Evolutionary conservation across 2,329 filamentous ascomycete genomes (phyloP).

Genomic region (Stachybotrys chlorohalonatus): DNA sequence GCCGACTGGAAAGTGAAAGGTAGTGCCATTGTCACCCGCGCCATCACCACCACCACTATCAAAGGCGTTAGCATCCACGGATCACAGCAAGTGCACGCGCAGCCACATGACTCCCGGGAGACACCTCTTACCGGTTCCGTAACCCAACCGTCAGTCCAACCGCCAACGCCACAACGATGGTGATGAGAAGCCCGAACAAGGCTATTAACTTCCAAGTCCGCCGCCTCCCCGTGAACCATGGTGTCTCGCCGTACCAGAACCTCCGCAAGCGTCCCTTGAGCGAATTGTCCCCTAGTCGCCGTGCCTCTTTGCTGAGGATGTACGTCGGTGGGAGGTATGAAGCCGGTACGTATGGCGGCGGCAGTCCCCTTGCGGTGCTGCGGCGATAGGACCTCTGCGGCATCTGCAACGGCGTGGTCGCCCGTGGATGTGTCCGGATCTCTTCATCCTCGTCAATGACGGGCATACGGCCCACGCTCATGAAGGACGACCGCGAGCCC

Average conservation of each 20-base stretch:
- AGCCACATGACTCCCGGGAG: too few relatives aligned
- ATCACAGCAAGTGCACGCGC: neutral
- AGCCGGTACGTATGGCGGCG: constrained; percentile 14
- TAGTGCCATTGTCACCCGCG: constrained; percentile 1
- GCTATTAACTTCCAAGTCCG: constrained; percentile 24
- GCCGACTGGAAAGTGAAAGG: constrained; percentile 46
- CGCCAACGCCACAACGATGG: constrained; percentile 25
- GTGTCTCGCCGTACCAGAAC: constrained; percentile 3
- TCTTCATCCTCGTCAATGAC: constrained; percentile 27
- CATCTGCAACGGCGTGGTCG: constrained; percentile 14
- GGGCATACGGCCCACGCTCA: constrained; percentile 22
- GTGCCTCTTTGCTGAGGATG: constrained; percentile 7
- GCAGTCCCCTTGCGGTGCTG: constrained; percentile 9
- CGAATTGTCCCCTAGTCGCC: constrained; percentile 1
- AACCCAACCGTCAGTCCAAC: constrained; percentile 31
- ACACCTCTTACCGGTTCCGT: constrained; percentile 21
- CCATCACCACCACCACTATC: neutral
- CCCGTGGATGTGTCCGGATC: constrained; percentile 7
- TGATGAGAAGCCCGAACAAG: constrained; percentile 16
- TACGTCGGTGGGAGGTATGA: constrained; percentile 7
- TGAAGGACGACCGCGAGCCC: constrained; percentile 14
- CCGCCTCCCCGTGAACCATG: constrained; percentile 7
- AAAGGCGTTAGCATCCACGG: neutral
- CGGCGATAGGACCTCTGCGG: constrained; percentile 19
- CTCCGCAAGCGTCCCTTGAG: neutral